These are phyloP conservation scores for Echinosophora koreensis DNA, from an alignment of 306 rosid species.

Conservation along the genomic window DNA sequence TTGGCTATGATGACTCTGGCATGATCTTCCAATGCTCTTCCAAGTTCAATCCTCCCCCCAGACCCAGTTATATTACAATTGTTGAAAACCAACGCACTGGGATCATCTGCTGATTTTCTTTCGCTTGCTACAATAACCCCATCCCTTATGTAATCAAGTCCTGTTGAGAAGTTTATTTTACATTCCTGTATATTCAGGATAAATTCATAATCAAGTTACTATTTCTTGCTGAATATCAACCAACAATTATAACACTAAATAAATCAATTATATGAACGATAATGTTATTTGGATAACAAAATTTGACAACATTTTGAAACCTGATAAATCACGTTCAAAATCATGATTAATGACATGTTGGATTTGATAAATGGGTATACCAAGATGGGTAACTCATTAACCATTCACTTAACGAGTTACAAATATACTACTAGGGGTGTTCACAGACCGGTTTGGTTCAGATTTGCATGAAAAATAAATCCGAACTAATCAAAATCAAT, in stretches of 20 bases:
- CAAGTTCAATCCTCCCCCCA: slow-evolving; percentile 48
- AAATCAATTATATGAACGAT: background rate
- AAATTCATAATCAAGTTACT: too few relatives aligned
- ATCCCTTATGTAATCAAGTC: background rate
- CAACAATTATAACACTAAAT: background rate
- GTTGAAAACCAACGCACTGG: slow-evolving; percentile 55
- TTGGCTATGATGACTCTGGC: slow-evolving; percentile 55
- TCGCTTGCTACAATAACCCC: slow-evolving; percentile 56
- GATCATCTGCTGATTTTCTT: slow-evolving; percentile 29
- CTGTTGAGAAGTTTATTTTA: slow-evolving; percentile 29
- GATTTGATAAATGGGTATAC: too few relatives aligned
- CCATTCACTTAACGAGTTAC: too few relatives aligned
- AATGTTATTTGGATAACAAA: too few relatives aligned
- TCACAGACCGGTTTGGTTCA: too few relatives aligned
- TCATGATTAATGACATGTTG: too few relatives aligned
- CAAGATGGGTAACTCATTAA: too few relatives aligned
- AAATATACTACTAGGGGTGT: too few relatives aligned
- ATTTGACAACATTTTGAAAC: too few relatives aligned
- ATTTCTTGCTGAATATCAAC: background rate
- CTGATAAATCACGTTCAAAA: too few relatives aligned
- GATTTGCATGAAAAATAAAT: too few relatives aligned
- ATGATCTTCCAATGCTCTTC: slow-evolving; percentile 46
- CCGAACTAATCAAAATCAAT: too few relatives aligned
- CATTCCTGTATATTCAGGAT: slow-evolving; percentile 35
- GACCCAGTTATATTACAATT: slow-evolving; percentile 47